phyloP scores from a whole-genome alignment of 345 rosid genomes.

The Rhodamnia rubescens region DNA sequence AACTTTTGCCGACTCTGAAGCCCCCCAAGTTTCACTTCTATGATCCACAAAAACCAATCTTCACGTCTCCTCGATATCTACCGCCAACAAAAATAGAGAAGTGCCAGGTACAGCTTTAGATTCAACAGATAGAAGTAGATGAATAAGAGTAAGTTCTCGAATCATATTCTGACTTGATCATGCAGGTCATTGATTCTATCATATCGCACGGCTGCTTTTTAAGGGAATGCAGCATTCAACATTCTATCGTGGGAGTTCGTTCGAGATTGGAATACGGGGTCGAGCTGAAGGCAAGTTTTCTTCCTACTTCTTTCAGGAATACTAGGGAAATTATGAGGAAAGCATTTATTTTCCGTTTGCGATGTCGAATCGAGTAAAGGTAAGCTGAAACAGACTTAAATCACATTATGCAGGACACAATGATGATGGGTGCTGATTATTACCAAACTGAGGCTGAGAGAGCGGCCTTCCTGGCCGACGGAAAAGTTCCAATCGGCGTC shows the following conservation, averaged over 20 bases:
- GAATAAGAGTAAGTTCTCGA: background rate
- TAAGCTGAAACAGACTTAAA: background rate
- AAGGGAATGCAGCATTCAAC: conserved; percentile 65
- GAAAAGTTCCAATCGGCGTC: conserved; percentile 65
- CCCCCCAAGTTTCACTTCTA: conserved; percentile 74
- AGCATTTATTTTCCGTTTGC: background rate
- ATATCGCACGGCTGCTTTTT: conserved; percentile 82
- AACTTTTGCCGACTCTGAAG: conserved; percentile 17
- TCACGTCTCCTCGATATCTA: conserved; percentile 71
- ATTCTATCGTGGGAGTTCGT: conserved; percentile 63
- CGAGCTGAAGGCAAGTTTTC: conserved; percentile 44
- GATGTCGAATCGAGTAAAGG: background rate
- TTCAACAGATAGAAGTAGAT: background rate
- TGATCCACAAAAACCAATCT: conserved; percentile 69
- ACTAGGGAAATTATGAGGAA: background rate
- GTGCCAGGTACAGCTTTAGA: conserved; percentile 36
- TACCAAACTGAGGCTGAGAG: conserved; percentile 71
- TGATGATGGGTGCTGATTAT: conserved; percentile 87
- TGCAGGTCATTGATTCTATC: conserved; percentile 54
- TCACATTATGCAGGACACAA: conserved; percentile 39
- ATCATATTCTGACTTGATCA: background rate
- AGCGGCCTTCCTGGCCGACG: conserved; percentile 43
- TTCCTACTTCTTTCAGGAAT: background rate
- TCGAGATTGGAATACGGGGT: conserved; percentile 79
- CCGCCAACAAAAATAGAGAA: conserved; percentile 75